phyloP scores from a whole-genome alignment of 2,329 filamentous ascomycete species.

The Penicillium oxalicum region DNA sequence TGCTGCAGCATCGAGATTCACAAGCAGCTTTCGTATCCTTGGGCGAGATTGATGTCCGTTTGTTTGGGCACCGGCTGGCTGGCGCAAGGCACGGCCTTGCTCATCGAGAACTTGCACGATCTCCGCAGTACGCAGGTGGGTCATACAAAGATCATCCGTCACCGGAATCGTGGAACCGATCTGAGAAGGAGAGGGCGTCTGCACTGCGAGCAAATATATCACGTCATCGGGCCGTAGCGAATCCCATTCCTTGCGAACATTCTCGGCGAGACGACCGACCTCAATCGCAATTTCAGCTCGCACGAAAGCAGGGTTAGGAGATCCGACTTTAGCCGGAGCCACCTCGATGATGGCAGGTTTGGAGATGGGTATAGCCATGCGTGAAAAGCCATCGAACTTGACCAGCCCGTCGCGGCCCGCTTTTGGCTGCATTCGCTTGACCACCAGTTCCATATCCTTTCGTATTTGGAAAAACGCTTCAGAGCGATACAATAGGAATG shows the following conservation, averaged over 20 bases:
- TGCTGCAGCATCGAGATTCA: slow-evolving; percentile 72
- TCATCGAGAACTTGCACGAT: slow-evolving; percentile 83
- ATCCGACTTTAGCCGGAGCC: slow-evolving; percentile 73
- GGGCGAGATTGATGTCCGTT: slow-evolving; percentile 58
- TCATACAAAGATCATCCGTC: slow-evolving; percentile 59
- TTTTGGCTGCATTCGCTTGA: slow-evolving; percentile 73
- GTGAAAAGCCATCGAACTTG: slow-evolving; percentile 76
- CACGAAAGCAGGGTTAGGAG: slow-evolving; percentile 74
- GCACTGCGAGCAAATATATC: slow-evolving; percentile 76
- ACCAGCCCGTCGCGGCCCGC: slow-evolving; percentile 55
- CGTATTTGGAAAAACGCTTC: slow-evolving; percentile 92
- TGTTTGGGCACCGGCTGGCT: slow-evolving; percentile 47
- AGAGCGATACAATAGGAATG: slow-evolving; percentile 78
- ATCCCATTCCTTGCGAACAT: slow-evolving; percentile 82
- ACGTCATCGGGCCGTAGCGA: slow-evolving; percentile 78
- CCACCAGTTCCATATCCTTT: slow-evolving; percentile 76
- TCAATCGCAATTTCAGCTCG: slow-evolving; percentile 82
- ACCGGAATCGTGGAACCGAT: slow-evolving; percentile 15
- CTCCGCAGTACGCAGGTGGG: slow-evolving; percentile 72
- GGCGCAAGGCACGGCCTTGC: slow-evolving; percentile 66
- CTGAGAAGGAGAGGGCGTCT: slow-evolving; percentile 45
- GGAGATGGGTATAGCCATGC: slow-evolving; percentile 82
- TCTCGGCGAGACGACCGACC: slow-evolving; percentile 69
- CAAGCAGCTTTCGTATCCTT: slow-evolving; percentile 62
- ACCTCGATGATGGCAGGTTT: slow-evolving; percentile 85